Evolutionary conservation across 139 green algal genomes (phyloP), one percentile per base, ranked within the genome.

Genomic region (Coelastrella sp.): DNA sequence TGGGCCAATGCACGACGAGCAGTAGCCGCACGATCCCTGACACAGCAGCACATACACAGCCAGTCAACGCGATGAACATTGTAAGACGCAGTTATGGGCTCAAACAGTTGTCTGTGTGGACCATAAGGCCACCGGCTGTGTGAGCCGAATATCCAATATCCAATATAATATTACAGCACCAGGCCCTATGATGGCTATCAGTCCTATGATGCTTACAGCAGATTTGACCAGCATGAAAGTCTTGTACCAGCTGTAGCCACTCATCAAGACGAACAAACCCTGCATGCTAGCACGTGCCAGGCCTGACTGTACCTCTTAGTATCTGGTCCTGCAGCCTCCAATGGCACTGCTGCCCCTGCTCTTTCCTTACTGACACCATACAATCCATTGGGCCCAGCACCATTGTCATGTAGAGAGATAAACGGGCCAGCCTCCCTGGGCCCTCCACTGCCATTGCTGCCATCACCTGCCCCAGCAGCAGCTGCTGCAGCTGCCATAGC

Each of bases 21-120:
- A 61, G 85, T 75, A 13, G 73, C 85, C 56, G 85, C 74, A 71
- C 85, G 85, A 59, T 90, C 85, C 74, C 85, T 90, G 85, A 56
- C 20, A 22, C 1, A 65, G 59, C 61, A 77, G 32, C 32, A 47
- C 32, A 47, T 47, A 47, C 32, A 47, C 32, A 47, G 32, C 32
- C 32, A 47, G n/a, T n/a, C n/a, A n/a, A n/a, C n/a, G n/a, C n/a
- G n/a, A n/a, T n/a, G n/a, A n/a, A n/a, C n/a, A n/a, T n/a, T n/a
- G n/a, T n/a, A n/a, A n/a, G n/a, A n/a, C n/a, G n/a, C n/a, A n/a
- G n/a, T n/a, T n/a, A n/a, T n/a, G n/a, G n/a, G n/a, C n/a, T n/a
- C n/a, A n/a, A n/a, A n/a, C n/a, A n/a, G n/a, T n/a, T n/a, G n/a
- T n/a, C n/a, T n/a, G n/a, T n/a, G n/a, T n/a, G n/a, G n/a, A n/a